Evolutionary conservation across 768 basidiomycete genomes (phyloP), one percentile per base, ranked within the genome.

Genomic region (Boletus insuetus): DNA sequence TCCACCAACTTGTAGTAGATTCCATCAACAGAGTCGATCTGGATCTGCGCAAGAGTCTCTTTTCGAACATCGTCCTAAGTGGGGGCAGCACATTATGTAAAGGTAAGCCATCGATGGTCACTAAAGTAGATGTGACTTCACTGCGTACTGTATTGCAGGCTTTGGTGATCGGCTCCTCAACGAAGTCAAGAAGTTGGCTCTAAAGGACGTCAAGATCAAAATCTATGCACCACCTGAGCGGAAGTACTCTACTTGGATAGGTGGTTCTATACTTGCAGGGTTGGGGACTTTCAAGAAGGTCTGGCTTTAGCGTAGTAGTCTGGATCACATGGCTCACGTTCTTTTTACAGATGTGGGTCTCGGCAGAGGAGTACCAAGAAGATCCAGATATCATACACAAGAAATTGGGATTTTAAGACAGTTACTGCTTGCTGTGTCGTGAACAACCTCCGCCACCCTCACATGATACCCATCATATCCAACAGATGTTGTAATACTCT

Each of bases 211-310:
- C 66, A 99, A 98, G 79, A 94, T 99, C 74, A 97, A 96, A 78
- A 99, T 99, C 64, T 96, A 92, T 64, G 97, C 97, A 26, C 97
- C 97, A 19, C 97, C 97, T n/a, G 97, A 99, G 74, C 86, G 97
- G 62, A 99, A 98, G 73, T 96, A 96, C 74, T 93, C 91, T 34
- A 94, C 92, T 44, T 95, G 92, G 92, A 94, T 94, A 65, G 96
- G 97, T 50, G 97, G 97, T 6, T 95, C 92, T 53, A 99, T 99
- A 69, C 75, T 99, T 49, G 96, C 96, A 47, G 95, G 95, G 38
- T 72, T 99, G 58, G 94, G 85, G 62, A 97, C 97, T 35, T 99
- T 99, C 82, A 98, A 96, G 76, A 97, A 97, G 87, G 94, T 89
- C 53, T 52, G 68, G 7, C 24, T 4, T 26, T 48, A 38, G 48